phyloP scores from a whole-genome alignment of 768 basidiomycete species.

The Boletellus ananas region DNA sequence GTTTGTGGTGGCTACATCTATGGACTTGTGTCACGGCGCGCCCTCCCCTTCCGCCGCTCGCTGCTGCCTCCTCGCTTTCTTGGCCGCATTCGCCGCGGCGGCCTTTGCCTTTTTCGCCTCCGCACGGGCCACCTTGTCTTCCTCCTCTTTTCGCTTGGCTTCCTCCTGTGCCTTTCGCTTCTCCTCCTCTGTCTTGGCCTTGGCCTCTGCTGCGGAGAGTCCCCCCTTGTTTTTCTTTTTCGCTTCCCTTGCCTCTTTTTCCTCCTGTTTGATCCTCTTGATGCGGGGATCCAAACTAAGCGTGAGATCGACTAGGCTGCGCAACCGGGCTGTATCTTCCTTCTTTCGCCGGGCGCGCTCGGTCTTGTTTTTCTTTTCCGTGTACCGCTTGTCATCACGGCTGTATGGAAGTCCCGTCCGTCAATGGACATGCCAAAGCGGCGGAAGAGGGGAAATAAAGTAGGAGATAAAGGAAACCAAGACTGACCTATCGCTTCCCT shows the following conservation, averaged over 20 bases:
- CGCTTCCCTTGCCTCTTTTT: constrained; percentile 90
- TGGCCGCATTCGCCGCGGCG: constrained; percentile 84
- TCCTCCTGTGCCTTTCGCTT: constrained; percentile 69
- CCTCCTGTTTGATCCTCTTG: constrained; percentile 93
- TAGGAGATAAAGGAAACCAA: not conserved
- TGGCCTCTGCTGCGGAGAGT: constrained; percentile 41
- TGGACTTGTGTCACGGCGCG: constrained; percentile 2
- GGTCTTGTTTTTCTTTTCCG: constrained; percentile 99
- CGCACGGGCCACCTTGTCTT: constrained; percentile 68
- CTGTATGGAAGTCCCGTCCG: constrained; percentile 36
- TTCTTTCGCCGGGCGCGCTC: constrained; percentile 96
- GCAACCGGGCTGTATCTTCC: constrained; percentile 90
- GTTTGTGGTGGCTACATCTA: not conserved
- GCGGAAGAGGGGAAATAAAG: too few relatives aligned
- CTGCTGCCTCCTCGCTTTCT: constrained; percentile 75
- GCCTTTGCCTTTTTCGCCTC: constrained; percentile 84
- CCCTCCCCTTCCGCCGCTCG: constrained; percentile 44
- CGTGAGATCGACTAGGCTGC: constrained; percentile 81
- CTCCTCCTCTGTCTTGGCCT: constrained; percentile 50
- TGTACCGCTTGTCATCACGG: constrained; percentile 98
- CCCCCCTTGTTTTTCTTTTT: constrained; percentile 68
- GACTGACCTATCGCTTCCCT: constrained; percentile 88
- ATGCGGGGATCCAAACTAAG: constrained; percentile 89
- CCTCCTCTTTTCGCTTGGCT: constrained; percentile 75
- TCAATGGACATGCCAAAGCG: constrained; percentile 7